Conservation (phyloP, 495 filamentous ascomycete genomes). For the Talaromyces adpressus region DNA sequence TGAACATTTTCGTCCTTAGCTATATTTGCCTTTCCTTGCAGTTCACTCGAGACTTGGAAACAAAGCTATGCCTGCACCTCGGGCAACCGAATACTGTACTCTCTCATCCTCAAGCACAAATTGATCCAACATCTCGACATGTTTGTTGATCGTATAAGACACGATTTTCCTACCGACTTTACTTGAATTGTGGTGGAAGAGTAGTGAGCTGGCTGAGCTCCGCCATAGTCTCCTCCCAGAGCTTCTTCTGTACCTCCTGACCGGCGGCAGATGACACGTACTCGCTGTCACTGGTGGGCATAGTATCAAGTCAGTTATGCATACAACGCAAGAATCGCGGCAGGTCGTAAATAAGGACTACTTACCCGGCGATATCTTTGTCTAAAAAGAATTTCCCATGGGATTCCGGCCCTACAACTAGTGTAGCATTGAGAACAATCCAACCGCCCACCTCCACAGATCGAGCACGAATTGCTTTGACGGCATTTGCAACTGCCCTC, state of each 20-base stretch:
- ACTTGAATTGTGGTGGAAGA: constrained; percentile 7
- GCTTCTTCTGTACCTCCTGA: constrained; percentile 7
- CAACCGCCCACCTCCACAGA: constrained; percentile 11
- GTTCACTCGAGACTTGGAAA: too few relatives aligned
- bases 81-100: too few relatives aligned
- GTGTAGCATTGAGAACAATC: constrained; percentile 12
- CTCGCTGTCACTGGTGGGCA: constrained; percentile 5
- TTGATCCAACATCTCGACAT: too few relatives aligned
- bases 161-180: not conserved
- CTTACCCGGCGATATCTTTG: constrained; percentile 12
- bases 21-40: too few relatives aligned
- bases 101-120: too few relatives aligned
- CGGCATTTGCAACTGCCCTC: constrained; percentile 3
- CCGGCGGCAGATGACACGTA: constrained; percentile 10
- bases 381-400: constrained; percentile 13
- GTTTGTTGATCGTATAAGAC: too few relatives aligned
- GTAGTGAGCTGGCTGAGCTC: constrained; percentile 9
- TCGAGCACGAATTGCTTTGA: constrained; percentile 10
- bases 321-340: not conserved
- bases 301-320: not conserved
- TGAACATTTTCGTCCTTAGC: too few relatives aligned
- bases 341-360: not conserved
- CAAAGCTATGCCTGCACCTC: too few relatives aligned
- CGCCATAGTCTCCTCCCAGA: constrained; percentile 13
- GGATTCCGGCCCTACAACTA: constrained; percentile 10